These are phyloP conservation scores for Paramecium octaurelia DNA, from an alignment of 73 alveolate genomes.

Conservation along the genomic window DNA sequence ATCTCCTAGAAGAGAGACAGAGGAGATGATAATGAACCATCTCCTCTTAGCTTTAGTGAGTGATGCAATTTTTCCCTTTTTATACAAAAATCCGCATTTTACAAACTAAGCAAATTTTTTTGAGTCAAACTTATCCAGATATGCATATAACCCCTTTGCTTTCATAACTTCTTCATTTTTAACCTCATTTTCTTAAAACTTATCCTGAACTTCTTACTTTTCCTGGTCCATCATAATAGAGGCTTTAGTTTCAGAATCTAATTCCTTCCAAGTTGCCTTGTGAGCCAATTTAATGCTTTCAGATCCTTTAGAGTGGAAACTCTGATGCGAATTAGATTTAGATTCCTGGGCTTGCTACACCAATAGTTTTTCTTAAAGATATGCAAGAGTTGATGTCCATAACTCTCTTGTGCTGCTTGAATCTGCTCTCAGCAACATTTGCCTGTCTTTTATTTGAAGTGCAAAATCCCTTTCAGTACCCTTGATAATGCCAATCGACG, in stretches of 20 bases:
- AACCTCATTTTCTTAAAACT: neutral
- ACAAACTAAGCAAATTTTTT: neutral
- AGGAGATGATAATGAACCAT: slow-evolving; percentile 1
- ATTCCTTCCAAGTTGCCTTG: neutral
- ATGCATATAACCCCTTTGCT: slow-evolving; percentile 19
- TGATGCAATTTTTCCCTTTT: slow-evolving; percentile 26
- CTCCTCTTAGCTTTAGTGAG: slow-evolving; percentile 5
- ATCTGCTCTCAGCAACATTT: neutral
- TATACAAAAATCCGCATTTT: slow-evolving; percentile 23
- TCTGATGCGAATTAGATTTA: neutral
- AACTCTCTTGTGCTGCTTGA: neutral
- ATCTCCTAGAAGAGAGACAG: neutral
- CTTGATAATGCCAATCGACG: neutral
- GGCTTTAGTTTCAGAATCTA: neutral
- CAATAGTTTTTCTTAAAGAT: neutral
- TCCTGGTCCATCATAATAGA: neutral
- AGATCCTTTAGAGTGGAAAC: neutral
- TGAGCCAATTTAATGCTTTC: neutral
- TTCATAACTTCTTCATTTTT: slow-evolving; percentile 30
- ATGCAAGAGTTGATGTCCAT: neutral
- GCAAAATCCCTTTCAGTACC: neutral
- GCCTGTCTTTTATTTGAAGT: neutral
- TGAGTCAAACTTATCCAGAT: neutral
- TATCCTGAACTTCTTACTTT: neutral
- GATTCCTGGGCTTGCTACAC: neutral